phyloP scores from a whole-genome alignment of 768 basidiomycete genomes.

The Kwoniella shandongensis region DNA sequence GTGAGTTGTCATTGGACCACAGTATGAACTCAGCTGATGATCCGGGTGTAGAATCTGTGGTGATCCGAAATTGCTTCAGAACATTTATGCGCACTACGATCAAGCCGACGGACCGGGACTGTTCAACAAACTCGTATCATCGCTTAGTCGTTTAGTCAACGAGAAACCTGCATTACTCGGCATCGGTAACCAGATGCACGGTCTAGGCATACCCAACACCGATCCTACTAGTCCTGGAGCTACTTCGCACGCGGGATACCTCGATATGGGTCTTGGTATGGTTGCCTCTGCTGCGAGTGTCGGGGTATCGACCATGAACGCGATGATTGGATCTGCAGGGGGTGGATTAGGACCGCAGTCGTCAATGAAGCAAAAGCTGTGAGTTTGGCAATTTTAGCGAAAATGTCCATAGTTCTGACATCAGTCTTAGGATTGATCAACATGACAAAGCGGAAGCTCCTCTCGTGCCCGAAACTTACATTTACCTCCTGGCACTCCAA shows the following conservation, averaged over 20 bases:
- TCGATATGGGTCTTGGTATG: conserved; percentile 61
- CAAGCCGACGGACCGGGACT: conserved; percentile 17
- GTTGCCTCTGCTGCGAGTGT: conserved; percentile 79
- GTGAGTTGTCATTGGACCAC: conserved; percentile 19
- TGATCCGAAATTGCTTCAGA: conserved; percentile 38
- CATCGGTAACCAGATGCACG: conserved; percentile 72
- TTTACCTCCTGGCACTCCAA: conserved; percentile 87
- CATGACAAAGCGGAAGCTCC: conserved; percentile 96
- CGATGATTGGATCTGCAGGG: conserved; percentile 73
- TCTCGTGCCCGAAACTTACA: conserved; percentile 85
- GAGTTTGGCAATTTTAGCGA: conserved; percentile 36
- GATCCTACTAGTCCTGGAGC: conserved; percentile 16
- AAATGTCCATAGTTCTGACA: not conserved
- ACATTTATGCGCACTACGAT: conserved; percentile 43
- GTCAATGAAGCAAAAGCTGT: conserved; percentile 91
- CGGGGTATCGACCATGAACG: conserved; percentile 78
- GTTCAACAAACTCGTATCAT: conserved; percentile 68
- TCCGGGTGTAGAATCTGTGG: conserved; percentile 41
- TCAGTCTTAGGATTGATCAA: conserved; percentile 77
- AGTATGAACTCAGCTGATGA: not conserved
- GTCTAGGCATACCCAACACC: conserved; percentile 62
- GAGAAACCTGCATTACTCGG: conserved; percentile 86
- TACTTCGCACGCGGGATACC: conserved; percentile 30
- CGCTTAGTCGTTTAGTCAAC: conserved; percentile 80
- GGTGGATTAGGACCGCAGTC: conserved; percentile 68